Percentiles rank a stretch among this genome's conserved stretches.
These are phyloP conservation scores for Backusella westeae DNA, from an alignment of 192 early-diverging fungal genomes.

Conservation along the genomic window DNA sequence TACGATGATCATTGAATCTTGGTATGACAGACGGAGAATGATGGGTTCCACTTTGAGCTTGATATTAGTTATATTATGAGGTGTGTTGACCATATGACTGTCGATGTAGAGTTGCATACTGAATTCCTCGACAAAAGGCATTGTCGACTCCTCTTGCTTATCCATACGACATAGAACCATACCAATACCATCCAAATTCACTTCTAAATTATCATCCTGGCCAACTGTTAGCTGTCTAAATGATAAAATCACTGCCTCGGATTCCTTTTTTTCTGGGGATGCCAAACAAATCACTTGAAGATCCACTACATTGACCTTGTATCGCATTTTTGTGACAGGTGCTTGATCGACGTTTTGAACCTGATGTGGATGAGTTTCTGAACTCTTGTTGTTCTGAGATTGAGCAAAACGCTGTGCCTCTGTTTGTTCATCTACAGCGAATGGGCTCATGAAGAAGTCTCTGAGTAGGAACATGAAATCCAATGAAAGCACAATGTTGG, in stretches of 20 bases:
- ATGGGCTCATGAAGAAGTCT: conserved; percentile 64
- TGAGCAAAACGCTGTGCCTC: conserved; percentile 30
- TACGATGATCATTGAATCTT: conserved; percentile 66
- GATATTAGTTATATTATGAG: conserved; percentile 54
- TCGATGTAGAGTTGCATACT: conserved; percentile 60
- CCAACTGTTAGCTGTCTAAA: conserved; percentile 63
- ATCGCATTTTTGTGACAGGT: not conserved
- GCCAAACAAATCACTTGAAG: conserved; percentile 72
- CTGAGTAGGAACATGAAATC: conserved; percentile 71
- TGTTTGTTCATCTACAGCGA: conserved; percentile 26
- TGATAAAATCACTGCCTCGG: conserved; percentile 74
- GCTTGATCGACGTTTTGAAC: not conserved
- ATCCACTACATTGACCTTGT: conserved; percentile 69
- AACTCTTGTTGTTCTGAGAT: conserved; percentile 8
- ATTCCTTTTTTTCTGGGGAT: conserved; percentile 50
- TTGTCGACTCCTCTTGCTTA: conserved; percentile 55
- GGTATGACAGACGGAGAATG: conserved; percentile 70
- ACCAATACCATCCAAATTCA: conserved; percentile 68
- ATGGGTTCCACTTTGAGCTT: conserved; percentile 63
- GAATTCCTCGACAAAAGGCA: conserved; percentile 78
- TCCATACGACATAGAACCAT: conserved; percentile 79
- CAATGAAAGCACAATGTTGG: conserved; percentile 67
- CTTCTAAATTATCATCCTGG: conserved; percentile 56
- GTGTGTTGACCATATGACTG: conserved; percentile 44
- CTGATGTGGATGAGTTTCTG: not conserved